Conservation (phyloP, 768 basidiomycete species). For the Leccinum ochraceum region DNA sequence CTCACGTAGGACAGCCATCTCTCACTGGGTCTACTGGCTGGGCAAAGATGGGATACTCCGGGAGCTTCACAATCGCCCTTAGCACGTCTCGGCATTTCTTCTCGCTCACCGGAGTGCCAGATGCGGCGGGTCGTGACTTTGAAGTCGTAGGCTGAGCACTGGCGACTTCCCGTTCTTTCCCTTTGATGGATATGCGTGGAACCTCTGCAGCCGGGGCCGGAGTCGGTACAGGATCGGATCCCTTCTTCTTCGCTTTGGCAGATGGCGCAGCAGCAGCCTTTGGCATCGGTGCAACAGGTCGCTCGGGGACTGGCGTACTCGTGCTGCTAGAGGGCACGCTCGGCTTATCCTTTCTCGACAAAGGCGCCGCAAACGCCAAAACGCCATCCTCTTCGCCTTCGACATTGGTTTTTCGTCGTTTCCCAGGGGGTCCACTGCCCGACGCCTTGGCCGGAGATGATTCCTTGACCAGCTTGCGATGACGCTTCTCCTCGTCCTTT, state of each 20-base stretch:
- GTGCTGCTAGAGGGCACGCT: conserved; percentile 38
- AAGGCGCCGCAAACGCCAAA: conserved; percentile 57
- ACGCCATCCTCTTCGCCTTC: conserved; percentile 61
- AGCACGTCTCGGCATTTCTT: conserved; percentile 82
- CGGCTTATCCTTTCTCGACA: conserved; percentile 51
- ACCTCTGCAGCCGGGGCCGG: conserved; percentile 21
- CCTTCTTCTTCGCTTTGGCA: conserved; percentile 48
- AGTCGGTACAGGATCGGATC: conserved; percentile 25
- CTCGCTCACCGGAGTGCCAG: conserved; percentile 63
- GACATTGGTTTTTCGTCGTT: conserved; percentile 55
- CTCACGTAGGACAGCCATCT: conserved; percentile 92
- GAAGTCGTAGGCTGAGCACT: conserved; percentile 36
- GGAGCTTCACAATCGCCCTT: conserved; percentile 55
- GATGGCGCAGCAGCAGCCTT: conserved; percentile 26
- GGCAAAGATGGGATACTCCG: conserved; percentile 72
- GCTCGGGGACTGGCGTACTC: conserved; percentile 42
- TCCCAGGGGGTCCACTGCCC: conserved; percentile 42
- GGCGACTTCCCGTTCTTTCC: conserved; percentile 69
- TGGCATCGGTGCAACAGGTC: conserved; percentile 28
- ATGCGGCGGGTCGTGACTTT: conserved; percentile 41
- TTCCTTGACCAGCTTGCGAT: conserved; percentile 42
- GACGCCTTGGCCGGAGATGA: conserved; percentile 39
- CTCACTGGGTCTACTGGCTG: conserved; percentile 80
- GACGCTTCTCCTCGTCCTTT: conserved; percentile 54
- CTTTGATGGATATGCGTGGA: conserved; percentile 55